A percentile compares a stretch with the other conserved stretches of the same genome.
These are phyloP conservation scores for Talaromyces sp. DNA, from an alignment of 2,329 filamentous ascomycete species.

Conservation along the genomic window DNA sequence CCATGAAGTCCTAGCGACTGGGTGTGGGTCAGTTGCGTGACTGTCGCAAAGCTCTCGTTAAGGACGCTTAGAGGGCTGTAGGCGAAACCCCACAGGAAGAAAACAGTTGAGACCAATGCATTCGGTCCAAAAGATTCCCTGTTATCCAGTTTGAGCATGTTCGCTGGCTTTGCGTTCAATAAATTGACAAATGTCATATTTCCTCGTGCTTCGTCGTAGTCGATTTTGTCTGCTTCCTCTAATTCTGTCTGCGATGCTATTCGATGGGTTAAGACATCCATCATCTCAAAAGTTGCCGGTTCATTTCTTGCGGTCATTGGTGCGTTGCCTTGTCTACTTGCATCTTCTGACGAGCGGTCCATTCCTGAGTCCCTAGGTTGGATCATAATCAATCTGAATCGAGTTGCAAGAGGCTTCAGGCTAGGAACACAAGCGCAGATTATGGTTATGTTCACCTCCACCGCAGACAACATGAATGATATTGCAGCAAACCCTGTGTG, in stretches of 20 bases:
- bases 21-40: background rate
- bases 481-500: slow-evolving; percentile 2
- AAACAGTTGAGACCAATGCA: background rate
- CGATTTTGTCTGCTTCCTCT: background rate
- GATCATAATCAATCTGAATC: background rate
- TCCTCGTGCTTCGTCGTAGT: background rate
- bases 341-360: background rate
- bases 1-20: background rate
- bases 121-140: slow-evolving; percentile 2
- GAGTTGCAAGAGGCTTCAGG: slow-evolving; percentile 31
- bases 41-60: background rate
- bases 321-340: slow-evolving; percentile 38
- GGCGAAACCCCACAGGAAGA: slow-evolving; percentile 10
- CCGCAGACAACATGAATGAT: slow-evolving; percentile 30
- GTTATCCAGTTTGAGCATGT: slow-evolving; percentile 8
- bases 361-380: background rate
- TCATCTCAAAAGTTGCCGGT: background rate
- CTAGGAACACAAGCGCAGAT: slow-evolving; percentile 43
- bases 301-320: slow-evolving; percentile 30
- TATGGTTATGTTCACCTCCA: slow-evolving; percentile 41
- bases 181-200: background rate
- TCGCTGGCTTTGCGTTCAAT: slow-evolving; percentile 9
- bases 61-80: background rate
- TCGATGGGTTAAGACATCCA: slow-evolving; percentile 6
- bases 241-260: background rate